Conservation (phyloP, 352 stramenopile species). For the Phytophthora litchii region DNA sequence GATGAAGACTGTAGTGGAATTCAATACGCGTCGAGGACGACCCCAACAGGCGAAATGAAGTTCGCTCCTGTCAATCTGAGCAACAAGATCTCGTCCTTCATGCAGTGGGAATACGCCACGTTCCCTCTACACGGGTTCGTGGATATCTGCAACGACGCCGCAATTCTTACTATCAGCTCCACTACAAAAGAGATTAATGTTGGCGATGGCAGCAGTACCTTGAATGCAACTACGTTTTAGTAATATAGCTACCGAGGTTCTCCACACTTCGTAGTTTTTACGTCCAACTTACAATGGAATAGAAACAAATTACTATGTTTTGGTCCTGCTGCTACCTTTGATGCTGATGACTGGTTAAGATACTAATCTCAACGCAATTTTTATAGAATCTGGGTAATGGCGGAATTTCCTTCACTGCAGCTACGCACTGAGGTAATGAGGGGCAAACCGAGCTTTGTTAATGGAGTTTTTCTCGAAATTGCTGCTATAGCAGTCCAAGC, state of each 20-base stretch:
- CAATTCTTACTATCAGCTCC: conserved; percentile 7
- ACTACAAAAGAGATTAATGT: not conserved
- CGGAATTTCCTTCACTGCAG: too few species aligned
- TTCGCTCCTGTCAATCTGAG: conserved; percentile 19
- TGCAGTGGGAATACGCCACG: conserved; percentile 26
- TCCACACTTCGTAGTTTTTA: too few species aligned
- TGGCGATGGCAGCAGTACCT: not conserved
- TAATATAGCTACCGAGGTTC: too few species aligned
- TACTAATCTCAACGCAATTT: too few species aligned
- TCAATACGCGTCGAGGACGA: conserved; percentile 9
- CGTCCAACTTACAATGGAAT: too few species aligned
- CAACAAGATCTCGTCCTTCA: conserved; percentile 42
- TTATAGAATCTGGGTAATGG: too few species aligned
- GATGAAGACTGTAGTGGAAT: conserved; percentile 19
- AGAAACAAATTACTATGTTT: too few species aligned
- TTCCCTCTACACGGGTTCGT: conserved; percentile 22
- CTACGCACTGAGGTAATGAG: too few species aligned
- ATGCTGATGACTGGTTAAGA: too few species aligned
- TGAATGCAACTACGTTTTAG: conserved; percentile 1
- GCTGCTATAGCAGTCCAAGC: conserved; percentile 7
- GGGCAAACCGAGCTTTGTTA: too few species aligned
- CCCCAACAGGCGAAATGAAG: conserved; percentile 19
- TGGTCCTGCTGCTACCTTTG: too few species aligned
- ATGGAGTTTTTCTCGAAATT: too few species aligned
- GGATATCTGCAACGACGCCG: conserved; percentile 21